Percentiles rank a stretch among this genome's conserved stretches.
Evolutionary conservation across 768 basidiomycete genomes (phyloP).

Genomic region (Tylopilus plumbeoviolaceoides): DNA sequence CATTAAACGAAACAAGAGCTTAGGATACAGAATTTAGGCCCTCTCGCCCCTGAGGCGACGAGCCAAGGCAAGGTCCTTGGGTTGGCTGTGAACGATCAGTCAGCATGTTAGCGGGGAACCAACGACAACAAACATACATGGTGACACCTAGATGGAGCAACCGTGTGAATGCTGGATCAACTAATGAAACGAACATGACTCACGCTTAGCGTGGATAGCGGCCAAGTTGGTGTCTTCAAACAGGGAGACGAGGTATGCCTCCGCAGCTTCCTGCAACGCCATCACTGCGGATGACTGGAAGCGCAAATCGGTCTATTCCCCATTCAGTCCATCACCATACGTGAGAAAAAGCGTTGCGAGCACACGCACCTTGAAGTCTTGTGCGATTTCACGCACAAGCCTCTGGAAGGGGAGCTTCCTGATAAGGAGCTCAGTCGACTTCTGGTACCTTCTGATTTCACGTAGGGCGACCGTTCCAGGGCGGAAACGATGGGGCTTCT

Average conservation of each 20-base stretch:
- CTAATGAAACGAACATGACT: conserved; percentile 12
- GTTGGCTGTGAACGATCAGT: conserved; percentile 50
- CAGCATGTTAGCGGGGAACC: neutral
- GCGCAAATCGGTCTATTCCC: conserved; percentile 72
- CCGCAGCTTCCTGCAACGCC: conserved; percentile 90
- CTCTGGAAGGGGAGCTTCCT: conserved; percentile 99
- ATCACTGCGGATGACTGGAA: conserved; percentile 96
- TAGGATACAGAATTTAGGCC: conserved; percentile 42
- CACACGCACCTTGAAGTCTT: conserved; percentile 81
- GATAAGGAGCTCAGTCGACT: conserved; percentile 98
- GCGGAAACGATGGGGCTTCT: conserved; percentile 99
- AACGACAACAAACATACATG: conserved; percentile 39
- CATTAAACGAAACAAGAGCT: neutral
- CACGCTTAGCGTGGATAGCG: conserved; percentile 84
- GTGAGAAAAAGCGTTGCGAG: neutral
- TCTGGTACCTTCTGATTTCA: conserved; percentile 98
- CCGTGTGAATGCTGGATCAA: conserved; percentile 11
- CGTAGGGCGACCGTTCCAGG: conserved; percentile 98
- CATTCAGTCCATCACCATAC: neutral
- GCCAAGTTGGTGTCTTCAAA: conserved; percentile 91
- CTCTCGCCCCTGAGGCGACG: conserved; percentile 85
- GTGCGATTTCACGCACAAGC: conserved; percentile 95
- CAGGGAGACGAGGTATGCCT: conserved; percentile 83
- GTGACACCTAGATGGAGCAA: conserved; percentile 42
- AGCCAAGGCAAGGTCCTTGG: conserved; percentile 86